Evolutionary conservation across 1,284 basidiomycete genomes (phyloP).

Genomic region (Sutorius eximius): DNA sequence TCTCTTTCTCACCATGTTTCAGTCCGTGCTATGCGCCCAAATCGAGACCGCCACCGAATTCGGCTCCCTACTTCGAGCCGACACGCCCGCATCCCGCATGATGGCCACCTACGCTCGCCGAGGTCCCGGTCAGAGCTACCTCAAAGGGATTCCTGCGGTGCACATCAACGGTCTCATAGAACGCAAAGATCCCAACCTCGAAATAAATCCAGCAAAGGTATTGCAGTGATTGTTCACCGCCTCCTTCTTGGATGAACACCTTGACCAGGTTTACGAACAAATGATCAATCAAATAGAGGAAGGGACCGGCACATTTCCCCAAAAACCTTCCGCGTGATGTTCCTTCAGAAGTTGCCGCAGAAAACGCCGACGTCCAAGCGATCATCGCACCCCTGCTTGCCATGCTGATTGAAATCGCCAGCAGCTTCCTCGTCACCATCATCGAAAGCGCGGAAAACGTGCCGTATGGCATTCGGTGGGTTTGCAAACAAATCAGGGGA

Average conservation of each 20-base stretch:
- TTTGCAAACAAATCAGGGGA: conserved; percentile 98
- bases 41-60: conserved; percentile 99
- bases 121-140: conserved; percentile 95
- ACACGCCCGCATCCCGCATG: conserved; percentile 99
- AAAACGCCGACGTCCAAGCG: conserved; percentile 93
- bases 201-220: conserved; percentile 98
- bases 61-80: conserved; percentile 93
- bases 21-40: conserved; percentile 96
- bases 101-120: conserved; percentile 99
- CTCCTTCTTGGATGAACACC: not conserved
- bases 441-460: conserved; percentile 97
- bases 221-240: conserved; percentile 9
- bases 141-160: conserved; percentile 95
- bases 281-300: conserved; percentile 99
- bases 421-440: conserved; percentile 95
- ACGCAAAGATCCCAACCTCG: conserved; percentile 96
- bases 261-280: conserved; percentile 86
- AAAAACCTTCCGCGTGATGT: conserved; percentile 90
- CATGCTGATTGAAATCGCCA: conserved; percentile 99
- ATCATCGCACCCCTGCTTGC: conserved; percentile 95
- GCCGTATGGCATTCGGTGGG: conserved; percentile 99
- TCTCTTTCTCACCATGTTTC: conserved; percentile 97
- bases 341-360: conserved; percentile 88
- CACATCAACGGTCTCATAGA: conserved; percentile 98
- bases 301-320: conserved; percentile 87